These are phyloP conservation scores for Scheffersomyces segobiensis DNA, from an alignment of 1,139 yeast species.

Conservation along the genomic window DNA sequence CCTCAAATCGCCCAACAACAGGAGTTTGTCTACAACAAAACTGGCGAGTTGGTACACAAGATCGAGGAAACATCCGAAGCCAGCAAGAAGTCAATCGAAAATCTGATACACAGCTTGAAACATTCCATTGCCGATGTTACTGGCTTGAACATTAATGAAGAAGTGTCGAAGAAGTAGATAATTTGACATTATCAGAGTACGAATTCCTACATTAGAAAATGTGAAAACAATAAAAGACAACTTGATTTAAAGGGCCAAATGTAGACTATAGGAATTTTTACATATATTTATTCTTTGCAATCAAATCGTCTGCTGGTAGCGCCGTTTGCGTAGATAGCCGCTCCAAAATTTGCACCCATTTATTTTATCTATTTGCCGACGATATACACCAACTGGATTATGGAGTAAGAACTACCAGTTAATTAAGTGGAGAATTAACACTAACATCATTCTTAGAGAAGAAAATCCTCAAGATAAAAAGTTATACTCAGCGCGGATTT, in stretches of 20 bases:
- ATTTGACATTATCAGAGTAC: neutral
- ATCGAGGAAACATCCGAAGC: conserved; percentile 39
- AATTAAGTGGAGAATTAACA: neutral
- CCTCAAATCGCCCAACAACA: conserved; percentile 75
- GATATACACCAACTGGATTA: neutral
- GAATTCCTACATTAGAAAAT: neutral
- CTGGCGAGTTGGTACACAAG: conserved; percentile 46
- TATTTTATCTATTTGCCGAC: neutral
- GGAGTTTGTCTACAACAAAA: conserved; percentile 42
- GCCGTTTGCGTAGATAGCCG: neutral
- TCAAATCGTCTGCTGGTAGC: neutral
- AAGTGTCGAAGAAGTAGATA: conserved; percentile 53
- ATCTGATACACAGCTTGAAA: conserved; percentile 45
- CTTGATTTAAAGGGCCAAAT: too few relatives aligned
- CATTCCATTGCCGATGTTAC: conserved; percentile 57
- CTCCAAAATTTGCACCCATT: neutral
- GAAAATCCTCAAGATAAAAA: neutral
- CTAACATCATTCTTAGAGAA: neutral
- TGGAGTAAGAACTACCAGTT: neutral
- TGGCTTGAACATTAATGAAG: conserved; percentile 68
- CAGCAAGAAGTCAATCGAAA: conserved; percentile 40
- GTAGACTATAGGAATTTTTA: neutral
- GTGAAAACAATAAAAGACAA: too few relatives aligned
- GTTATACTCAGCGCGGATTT: neutral
- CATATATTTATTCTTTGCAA: neutral